These are phyloP conservation scores for Pyrenophora seminiperda DNA, from an alignment of 2,329 filamentous ascomycete genomes.

Conservation along the genomic window DNA sequence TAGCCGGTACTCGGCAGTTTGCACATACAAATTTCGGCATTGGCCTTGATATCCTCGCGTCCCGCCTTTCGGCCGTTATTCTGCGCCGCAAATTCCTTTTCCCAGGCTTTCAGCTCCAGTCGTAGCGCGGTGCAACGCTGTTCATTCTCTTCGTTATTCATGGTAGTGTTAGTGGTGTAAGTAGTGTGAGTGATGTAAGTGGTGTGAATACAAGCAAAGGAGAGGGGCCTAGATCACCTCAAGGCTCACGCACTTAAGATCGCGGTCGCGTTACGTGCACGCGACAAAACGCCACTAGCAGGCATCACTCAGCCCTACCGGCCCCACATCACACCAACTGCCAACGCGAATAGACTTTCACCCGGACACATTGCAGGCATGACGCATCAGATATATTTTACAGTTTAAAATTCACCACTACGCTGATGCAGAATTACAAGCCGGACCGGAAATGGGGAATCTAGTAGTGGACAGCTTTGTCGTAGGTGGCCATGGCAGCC, in stretches of 20 bases:
- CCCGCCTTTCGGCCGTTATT: conserved; percentile 72
- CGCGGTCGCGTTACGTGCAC: conserved; percentile 39
- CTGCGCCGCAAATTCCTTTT: conserved; percentile 66
- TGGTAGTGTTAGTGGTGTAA: conserved; percentile 24
- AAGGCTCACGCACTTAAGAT: conserved; percentile 27
- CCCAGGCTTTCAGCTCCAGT: conserved; percentile 75
- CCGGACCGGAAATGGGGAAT: conserved; percentile 34
- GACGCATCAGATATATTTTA: conserved; percentile 46
- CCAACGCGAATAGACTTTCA: conserved; percentile 17
- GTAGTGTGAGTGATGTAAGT: conserved; percentile 2
- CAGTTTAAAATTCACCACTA: conserved; percentile 50
- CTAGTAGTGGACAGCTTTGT: conserved; percentile 93
- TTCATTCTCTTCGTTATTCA: conserved; percentile 37
- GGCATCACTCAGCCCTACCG: conserved; percentile 29
- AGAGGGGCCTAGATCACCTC: conserved; percentile 25
- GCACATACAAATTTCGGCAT: conserved; percentile 69
- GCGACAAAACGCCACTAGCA: conserved; percentile 27
- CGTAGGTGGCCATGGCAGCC: conserved; percentile 96
- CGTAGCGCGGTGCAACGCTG: conserved; percentile 87
- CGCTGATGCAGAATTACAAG: conserved; percentile 44
- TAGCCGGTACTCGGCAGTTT: background rate
- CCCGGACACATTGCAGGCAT: conserved; percentile 24
- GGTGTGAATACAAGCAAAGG: conserved; percentile 8
- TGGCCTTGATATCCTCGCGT: conserved; percentile 76
- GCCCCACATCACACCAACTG: conserved; percentile 13